Conservation (phyloP, 176 grass and related monocot species). For the Tuctoria greenei region DNA sequence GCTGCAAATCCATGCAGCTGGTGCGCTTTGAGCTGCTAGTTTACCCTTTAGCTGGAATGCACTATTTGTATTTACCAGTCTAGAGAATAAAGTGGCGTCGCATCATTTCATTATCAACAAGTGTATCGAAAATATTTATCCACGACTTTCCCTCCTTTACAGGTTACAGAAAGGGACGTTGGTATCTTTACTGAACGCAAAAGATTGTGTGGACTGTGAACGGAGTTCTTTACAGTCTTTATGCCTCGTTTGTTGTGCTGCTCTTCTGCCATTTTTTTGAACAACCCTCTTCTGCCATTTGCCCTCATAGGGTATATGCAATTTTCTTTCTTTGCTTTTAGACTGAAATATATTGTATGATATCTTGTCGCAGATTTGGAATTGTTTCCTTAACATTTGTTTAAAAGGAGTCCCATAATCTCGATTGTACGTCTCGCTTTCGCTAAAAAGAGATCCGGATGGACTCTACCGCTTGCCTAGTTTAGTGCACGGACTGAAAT, state of each 20-base stretch:
- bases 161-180: slow-evolving; percentile 35
- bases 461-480: neutral
- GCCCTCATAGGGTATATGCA: neutral
- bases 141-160: slow-evolving; percentile 22
- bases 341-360: neutral
- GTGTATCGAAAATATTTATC: slow-evolving; percentile 16
- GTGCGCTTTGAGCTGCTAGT: slow-evolving; percentile 28
- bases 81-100: slow-evolving; percentile 37
- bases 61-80: slow-evolving; percentile 29
- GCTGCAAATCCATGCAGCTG: slow-evolving; percentile 33
- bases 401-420: neutral
- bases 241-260: slow-evolving; percentile 16
- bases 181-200: slow-evolving; percentile 7
- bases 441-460: neutral
- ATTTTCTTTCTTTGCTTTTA: slow-evolving; percentile 14
- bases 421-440: slow-evolving; percentile 1
- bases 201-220: slow-evolving; percentile 5
- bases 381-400: neutral
- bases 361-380: neutral
- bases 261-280: slow-evolving; percentile 2
- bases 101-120: slow-evolving; percentile 42
- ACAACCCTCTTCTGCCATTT: slow-evolving; percentile 2
- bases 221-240: slow-evolving; percentile 1
- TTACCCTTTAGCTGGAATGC: slow-evolving; percentile 49
- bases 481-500: slow-evolving; percentile 15